Evolutionary conservation across 2,329 filamentous ascomycete genomes (phyloP).

Genomic region (Phoma herbarum): DNA sequence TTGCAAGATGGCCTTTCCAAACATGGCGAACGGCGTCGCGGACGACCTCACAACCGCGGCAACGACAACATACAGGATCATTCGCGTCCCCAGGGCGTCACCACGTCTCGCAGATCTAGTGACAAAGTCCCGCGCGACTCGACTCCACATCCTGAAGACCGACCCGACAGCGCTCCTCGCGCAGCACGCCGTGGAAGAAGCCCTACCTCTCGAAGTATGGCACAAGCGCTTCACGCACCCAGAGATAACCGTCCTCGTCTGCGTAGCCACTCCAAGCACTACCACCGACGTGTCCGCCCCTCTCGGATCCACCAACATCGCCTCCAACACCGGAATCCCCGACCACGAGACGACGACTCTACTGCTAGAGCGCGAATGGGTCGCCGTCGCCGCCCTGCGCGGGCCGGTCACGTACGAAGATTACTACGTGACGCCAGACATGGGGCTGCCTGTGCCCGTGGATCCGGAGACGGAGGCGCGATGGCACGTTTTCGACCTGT

Average conservation of each 20-base stretch:
- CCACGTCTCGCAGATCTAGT: conserved; percentile 21
- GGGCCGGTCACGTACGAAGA: conserved; percentile 25
- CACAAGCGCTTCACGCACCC: conserved; percentile 13
- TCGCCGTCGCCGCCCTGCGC: conserved; percentile 26
- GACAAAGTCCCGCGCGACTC: conserved; percentile 26
- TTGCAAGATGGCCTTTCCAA: too few species aligned
- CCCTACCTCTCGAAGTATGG: conserved; percentile 26
- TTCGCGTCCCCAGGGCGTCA: conserved; percentile 24
- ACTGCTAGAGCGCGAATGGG: conserved; percentile 30
- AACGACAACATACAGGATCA: conserved; percentile 17
- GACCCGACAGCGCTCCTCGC: conserved; percentile 28
- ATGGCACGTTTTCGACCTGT: conserved; percentile 34
- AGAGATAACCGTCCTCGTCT: conserved; percentile 12
- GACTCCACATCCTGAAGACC: conserved; percentile 28
- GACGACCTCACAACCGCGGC: not conserved
- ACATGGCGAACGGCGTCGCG: too few species aligned
- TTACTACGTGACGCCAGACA: conserved; percentile 28
- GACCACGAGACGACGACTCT: conserved; percentile 1
- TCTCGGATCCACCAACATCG: too few species aligned
- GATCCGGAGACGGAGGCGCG: conserved; percentile 23
- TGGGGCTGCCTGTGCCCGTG: conserved; percentile 20
- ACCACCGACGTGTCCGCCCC: too few species aligned
- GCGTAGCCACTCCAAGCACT: conserved; percentile 12
- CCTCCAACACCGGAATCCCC: too few species aligned
- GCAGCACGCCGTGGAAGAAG: conserved; percentile 24